Evolutionary conservation across 306 rosid genomes (phyloP).

Genomic region (Pterocarpus macrocarpus): DNA sequence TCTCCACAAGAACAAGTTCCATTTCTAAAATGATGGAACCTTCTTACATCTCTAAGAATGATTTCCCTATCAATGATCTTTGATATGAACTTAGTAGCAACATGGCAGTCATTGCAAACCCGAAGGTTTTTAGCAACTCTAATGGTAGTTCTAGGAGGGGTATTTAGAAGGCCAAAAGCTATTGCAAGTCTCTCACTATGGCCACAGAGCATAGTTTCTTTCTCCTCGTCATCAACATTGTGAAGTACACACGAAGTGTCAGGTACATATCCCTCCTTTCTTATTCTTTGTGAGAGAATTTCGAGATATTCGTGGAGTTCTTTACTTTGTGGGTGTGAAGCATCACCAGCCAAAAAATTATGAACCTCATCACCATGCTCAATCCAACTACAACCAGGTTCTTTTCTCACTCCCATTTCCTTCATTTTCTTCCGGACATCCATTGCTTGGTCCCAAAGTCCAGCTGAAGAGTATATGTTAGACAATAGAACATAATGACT

Average conservation of each 20-base stretch:
- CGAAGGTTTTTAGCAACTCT: constrained; percentile 91
- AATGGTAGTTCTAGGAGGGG: constrained; percentile 78
- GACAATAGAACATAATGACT: constrained; percentile 89
- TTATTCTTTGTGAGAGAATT: constrained; percentile 72
- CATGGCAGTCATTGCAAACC: constrained; percentile 94
- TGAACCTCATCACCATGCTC: constrained; percentile 87
- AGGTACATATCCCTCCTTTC: constrained; percentile 85
- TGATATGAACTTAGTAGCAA: constrained; percentile 78
- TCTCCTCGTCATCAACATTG: constrained; percentile 81
- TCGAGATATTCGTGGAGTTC: constrained; percentile 72
- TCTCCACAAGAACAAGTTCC: constrained; percentile 94
- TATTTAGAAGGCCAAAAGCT: constrained; percentile 88
- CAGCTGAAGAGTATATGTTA: constrained; percentile 81
- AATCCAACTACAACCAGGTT: constrained; percentile 94
- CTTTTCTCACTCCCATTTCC: constrained; percentile 82
- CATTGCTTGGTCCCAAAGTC: constrained; percentile 82
- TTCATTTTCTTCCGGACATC: constrained; percentile 81
- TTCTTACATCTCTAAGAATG: constrained; percentile 88
- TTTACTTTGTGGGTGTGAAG: constrained; percentile 76
- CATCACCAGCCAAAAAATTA: constrained; percentile 75
- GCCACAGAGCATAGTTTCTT: constrained; percentile 84
- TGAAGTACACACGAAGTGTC: constrained; percentile 93
- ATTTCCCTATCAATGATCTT: constrained; percentile 78
- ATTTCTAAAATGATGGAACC: constrained; percentile 91
- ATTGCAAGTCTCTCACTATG: constrained; percentile 96